Evolutionary conservation across 2,329 filamentous ascomycete species (phyloP).

Genomic region (Xylaria sp.): DNA sequence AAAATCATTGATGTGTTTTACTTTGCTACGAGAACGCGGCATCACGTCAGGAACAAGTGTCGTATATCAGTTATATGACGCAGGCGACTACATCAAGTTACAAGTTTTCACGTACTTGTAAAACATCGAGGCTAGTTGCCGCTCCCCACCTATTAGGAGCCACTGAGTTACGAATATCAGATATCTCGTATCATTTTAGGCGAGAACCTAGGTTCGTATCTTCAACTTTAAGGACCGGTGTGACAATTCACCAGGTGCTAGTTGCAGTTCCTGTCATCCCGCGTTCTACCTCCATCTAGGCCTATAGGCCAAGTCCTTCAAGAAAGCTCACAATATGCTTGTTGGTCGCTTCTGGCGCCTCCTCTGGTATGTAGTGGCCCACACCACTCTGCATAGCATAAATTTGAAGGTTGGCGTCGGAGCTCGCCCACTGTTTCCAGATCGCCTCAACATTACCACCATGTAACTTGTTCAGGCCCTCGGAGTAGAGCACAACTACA

Average conservation of each 20-base stretch:
- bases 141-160: no score
- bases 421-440: slow-evolving; percentile 30
- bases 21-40: background rate
- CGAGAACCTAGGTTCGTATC: background rate
- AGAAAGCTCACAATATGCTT: slow-evolving; percentile 33
- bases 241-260: background rate
- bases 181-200: background rate
- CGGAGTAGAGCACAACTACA: slow-evolving; percentile 29
- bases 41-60: background rate
- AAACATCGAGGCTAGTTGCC: background rate
- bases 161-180: background rate
- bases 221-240: background rate
- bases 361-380: slow-evolving; percentile 37
- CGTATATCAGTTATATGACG: background rate
- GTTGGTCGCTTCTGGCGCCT: slow-evolving; percentile 36
- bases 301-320: slow-evolving; percentile 36
- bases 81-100: background rate
- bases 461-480: slow-evolving; percentile 28
- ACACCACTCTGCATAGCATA: slow-evolving; percentile 20
- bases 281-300: background rate
- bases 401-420: slow-evolving; percentile 20
- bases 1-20: slow-evolving; percentile 27
- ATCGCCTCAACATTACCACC: slow-evolving; percentile 25
- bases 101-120: background rate
- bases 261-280: background rate